Conservation (phyloP, 257 asterid genomes). For the Haberlea rhodopensis region DNA sequence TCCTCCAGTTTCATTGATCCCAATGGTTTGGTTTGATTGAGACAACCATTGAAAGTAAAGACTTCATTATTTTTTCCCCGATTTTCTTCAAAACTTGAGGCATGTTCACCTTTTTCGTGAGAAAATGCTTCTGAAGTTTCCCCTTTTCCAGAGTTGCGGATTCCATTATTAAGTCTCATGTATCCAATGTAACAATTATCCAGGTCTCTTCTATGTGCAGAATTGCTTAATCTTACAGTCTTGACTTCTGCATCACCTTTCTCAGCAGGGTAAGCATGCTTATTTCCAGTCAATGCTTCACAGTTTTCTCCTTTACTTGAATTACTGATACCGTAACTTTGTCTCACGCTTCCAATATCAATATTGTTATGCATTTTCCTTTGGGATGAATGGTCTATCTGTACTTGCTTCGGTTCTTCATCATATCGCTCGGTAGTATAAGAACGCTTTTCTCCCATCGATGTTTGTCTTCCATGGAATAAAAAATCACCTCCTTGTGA, state of each 20-base stretch:
- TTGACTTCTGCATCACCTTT: slow-evolving; percentile 33
- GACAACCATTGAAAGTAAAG: slow-evolving; percentile 24
- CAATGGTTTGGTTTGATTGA: slow-evolving; percentile 24
- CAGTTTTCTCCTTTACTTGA: slow-evolving; percentile 32
- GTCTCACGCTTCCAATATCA: slow-evolving; percentile 28
- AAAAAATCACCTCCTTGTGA: slow-evolving; percentile 29
- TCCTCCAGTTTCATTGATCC: slow-evolving; percentile 34
- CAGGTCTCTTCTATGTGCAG: slow-evolving; percentile 37
- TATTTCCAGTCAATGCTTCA: slow-evolving; percentile 25
- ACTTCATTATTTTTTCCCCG: slow-evolving; percentile 34
- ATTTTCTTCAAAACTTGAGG: slow-evolving; percentile 29
- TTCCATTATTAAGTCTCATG: slow-evolving; percentile 29
- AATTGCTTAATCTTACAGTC: slow-evolving; percentile 39
- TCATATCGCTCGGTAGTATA: slow-evolving; percentile 33
- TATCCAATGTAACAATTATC: slow-evolving; percentile 34
- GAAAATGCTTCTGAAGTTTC: slow-evolving; percentile 37
- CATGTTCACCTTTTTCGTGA: slow-evolving; percentile 34
- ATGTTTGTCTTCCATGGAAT: slow-evolving; percentile 34
- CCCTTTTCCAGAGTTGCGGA: slow-evolving; percentile 25
- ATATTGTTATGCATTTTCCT: slow-evolving; percentile 34
- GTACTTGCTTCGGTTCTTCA: slow-evolving; percentile 35
- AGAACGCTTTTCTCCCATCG: slow-evolving; percentile 33
- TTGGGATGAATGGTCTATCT: slow-evolving; percentile 41
- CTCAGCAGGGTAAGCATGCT: slow-evolving; percentile 32
- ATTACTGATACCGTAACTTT: slow-evolving; percentile 28